phyloP scores from a whole-genome alignment of 192 early-diverging fungal genomes.

The Phycomyces nitens region DNA sequence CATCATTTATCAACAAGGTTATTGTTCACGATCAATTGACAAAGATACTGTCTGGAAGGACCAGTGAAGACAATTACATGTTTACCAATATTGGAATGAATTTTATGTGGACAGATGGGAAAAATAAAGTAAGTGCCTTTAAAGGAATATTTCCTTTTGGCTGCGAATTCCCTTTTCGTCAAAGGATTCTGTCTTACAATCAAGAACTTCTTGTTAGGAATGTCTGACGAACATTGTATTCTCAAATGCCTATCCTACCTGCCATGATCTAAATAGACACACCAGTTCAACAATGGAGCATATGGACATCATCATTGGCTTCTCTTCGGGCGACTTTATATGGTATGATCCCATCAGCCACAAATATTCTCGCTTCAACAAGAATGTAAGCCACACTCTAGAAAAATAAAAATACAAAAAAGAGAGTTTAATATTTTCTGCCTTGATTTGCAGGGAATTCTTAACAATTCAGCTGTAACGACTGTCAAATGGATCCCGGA shows the following conservation, averaged over 20 bases:
- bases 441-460: slow-evolving; percentile 44
- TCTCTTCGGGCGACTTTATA: slow-evolving; percentile 73
- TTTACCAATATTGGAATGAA: slow-evolving; percentile 72
- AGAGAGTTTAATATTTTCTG: neutral
- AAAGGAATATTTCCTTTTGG: slow-evolving; percentile 1
- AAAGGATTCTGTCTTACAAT: too few relatives aligned
- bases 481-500: slow-evolving; percentile 89
- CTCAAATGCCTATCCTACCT: slow-evolving; percentile 72
- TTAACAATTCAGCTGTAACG: slow-evolving; percentile 67
- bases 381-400: slow-evolving; percentile 48
- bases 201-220: slow-evolving; percentile 36
- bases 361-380: slow-evolving; percentile 84
- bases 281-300: slow-evolving; percentile 61
- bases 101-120: slow-evolving; percentile 72
- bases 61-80: slow-evolving; percentile 56
- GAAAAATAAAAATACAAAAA: neutral
- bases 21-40: slow-evolving; percentile 64
- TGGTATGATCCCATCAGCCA: slow-evolving; percentile 87
- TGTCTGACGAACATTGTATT: slow-evolving; percentile 79
- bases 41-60: slow-evolving; percentile 46
- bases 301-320: slow-evolving; percentile 86
- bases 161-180: too few relatives aligned
- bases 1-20: slow-evolving; percentile 65
- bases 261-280: slow-evolving; percentile 81
- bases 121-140: neutral